Evolutionary conservation across 768 basidiomycete species (phyloP), one percentile per base, ranked within the genome.

Genomic region (Leccinum arenicola): DNA sequence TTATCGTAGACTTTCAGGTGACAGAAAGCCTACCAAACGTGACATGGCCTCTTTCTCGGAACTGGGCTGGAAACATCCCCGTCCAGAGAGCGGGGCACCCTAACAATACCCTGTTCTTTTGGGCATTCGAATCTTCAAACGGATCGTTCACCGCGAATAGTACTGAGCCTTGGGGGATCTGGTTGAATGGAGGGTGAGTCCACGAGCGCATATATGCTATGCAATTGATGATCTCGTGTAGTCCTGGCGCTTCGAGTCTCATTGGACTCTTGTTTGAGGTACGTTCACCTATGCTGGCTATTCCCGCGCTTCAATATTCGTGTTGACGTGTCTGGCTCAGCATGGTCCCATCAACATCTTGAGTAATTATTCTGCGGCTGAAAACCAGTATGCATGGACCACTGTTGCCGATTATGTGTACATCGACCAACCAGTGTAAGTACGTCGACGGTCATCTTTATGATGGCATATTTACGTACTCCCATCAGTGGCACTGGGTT

Each of bases 221-320:
- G 14, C 6, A n/a, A 8, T 52, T 56, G 6, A 60, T n/a, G 8
- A 14, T 33, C 38, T 10, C 52, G 35, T 15, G 3, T 56, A 78
- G 88, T 21, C 87, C 87, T 6, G 88, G 88, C 10, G 83, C 83
- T 3, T 89, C 88, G 6, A 86, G 87, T 68, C 72, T 89, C 70
- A 69, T 79, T 45, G 87, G 87, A 12, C 70, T 84, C 57, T 75
- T 86, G 60, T 80, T 85, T 53, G 87, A 87, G 77, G 84, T 83
- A 35, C 17, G 77, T 74, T 50, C 14, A 33, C 3, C 12, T 45
- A 51, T 40, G 8, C 4, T 31, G 0, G 3, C 4, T 19, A 29
- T 11, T 1, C 14, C 21, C 12, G 7, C 15, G 21, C 3, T 12
- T 11, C 14, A 21, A 4, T 9, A 11, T 2, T 45, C n/a, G 25